Percentiles rank a stretch among this genome's conserved stretches.
Conservation (phyloP, 2,329 filamentous ascomycete species). For the Beauveria scarabaeidicola region DNA sequence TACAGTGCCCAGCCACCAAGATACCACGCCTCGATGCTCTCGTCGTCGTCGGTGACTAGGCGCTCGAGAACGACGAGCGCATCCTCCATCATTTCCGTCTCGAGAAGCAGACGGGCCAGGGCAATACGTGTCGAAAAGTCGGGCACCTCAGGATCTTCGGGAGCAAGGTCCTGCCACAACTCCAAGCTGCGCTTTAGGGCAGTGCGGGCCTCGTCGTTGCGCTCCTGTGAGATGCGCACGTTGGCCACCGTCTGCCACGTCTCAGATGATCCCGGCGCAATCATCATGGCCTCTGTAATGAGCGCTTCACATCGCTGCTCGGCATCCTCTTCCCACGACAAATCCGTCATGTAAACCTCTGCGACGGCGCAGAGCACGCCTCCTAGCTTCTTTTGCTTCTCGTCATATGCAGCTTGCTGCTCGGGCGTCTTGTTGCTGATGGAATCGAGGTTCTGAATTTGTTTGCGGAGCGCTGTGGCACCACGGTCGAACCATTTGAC, state of each 20-base stretch:
- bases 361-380: slow-evolving; percentile 89
- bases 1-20: slow-evolving; percentile 90
- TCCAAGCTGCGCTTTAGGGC: slow-evolving; percentile 73
- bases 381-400: slow-evolving; percentile 72
- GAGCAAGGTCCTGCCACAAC: slow-evolving; percentile 72
- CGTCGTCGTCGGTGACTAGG: slow-evolving; percentile 79
- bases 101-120: slow-evolving; percentile 78
- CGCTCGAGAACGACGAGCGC: slow-evolving; percentile 79
- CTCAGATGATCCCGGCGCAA: slow-evolving; percentile 73
- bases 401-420: slow-evolving; percentile 42
- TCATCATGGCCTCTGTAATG: slow-evolving; percentile 80
- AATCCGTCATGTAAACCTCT: slow-evolving; percentile 98
- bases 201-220: slow-evolving; percentile 68
- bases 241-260: slow-evolving; percentile 94
- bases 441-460: slow-evolving; percentile 57
- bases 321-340: slow-evolving; percentile 87
- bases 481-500: slow-evolving; percentile 63
- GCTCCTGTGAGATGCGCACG: slow-evolving; percentile 80
- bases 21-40: slow-evolving; percentile 95
- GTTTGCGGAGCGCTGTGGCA: slow-evolving; percentile 60
- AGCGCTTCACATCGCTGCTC: slow-evolving; percentile 81
- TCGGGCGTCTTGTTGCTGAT: slow-evolving; percentile 28
- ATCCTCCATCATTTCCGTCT: slow-evolving; percentile 76
- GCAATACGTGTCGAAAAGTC: slow-evolving; percentile 82
- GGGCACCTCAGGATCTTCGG: slow-evolving; percentile 64